phyloP scores from a whole-genome alignment of 495 filamentous ascomycete species.

The Penicillium canescens region DNA sequence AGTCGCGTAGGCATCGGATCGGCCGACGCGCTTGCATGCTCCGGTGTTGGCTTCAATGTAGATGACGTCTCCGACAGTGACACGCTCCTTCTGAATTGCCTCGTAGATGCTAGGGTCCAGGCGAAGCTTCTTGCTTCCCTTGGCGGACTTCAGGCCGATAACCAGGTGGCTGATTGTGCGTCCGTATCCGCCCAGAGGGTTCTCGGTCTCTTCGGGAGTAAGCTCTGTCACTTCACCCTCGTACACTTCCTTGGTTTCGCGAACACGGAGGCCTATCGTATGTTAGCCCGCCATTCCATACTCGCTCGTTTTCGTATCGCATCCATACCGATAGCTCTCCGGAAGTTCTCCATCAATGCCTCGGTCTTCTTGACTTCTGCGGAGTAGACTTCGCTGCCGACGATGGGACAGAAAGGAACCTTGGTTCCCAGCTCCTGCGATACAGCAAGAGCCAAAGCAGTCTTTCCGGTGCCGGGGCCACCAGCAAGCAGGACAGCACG shows the following conservation, averaged over 20 bases:
- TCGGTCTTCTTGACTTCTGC: conserved; percentile 99
- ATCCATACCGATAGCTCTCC: conserved; percentile 79
- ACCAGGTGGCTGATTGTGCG: conserved; percentile 90
- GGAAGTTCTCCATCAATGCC: conserved; percentile 97
- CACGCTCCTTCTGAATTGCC: conserved; percentile 96
- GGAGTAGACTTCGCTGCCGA: conserved; percentile 94
- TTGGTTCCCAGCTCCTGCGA: conserved; percentile 95
- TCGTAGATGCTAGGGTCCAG: conserved; percentile 98
- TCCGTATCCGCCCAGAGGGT: conserved; percentile 92
- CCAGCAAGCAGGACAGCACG: conserved; percentile 90
- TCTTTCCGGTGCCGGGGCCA: conserved; percentile 94
- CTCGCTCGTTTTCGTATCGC: background rate
- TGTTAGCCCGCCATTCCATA: conserved; percentile 16
- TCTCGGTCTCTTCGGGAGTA: conserved; percentile 96
- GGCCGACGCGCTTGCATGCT: conserved; percentile 91
- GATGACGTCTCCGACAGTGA: conserved; percentile 94
- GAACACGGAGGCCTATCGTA: conserved; percentile 71
- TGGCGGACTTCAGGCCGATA: conserved; percentile 85
- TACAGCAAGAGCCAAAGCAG: conserved; percentile 89
- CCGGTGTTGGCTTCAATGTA: conserved; percentile 99
- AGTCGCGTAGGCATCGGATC: conserved; percentile 93
- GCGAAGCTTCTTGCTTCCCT: conserved; percentile 94
- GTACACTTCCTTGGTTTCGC: conserved; percentile 97
- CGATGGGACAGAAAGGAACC: conserved; percentile 96
- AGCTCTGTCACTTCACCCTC: conserved; percentile 96